phyloP scores from a whole-genome alignment of 768 basidiomycete species.

The Pholiota conissans region DNA sequence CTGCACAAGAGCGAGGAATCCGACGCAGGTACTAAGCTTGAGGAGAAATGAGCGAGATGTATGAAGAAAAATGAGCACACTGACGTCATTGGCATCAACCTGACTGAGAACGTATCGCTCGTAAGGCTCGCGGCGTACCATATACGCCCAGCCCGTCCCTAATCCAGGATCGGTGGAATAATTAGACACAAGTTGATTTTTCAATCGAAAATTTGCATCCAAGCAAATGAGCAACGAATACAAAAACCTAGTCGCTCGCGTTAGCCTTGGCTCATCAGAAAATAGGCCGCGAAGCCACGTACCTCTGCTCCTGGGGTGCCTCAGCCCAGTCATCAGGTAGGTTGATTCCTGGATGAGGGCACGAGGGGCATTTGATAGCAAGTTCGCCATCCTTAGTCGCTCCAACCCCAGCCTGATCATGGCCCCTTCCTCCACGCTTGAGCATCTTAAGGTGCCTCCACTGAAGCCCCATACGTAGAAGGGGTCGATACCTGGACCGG shows the following conservation, averaged over 20 bases:
- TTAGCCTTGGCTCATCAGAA: neutral
- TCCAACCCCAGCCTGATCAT: conserved; percentile 17
- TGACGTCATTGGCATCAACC: conserved; percentile 9
- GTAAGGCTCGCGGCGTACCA: conserved; percentile 5
- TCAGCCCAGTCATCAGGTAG: conserved; percentile 23
- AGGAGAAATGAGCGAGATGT: neutral
- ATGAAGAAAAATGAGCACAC: neutral
- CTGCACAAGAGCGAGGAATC: conserved; percentile 11
- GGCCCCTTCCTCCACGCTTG: conserved; percentile 23
- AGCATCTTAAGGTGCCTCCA: conserved; percentile 28
- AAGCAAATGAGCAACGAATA: conserved; percentile 8
- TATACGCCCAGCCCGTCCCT: too few relatives aligned
- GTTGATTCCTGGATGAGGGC: conserved; percentile 32
- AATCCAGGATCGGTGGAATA: conserved; percentile 12
- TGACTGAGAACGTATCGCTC: conserved; percentile 10
- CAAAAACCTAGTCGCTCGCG: conserved; percentile 8
- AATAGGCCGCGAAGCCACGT: neutral
- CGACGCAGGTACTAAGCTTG: conserved; percentile 16
- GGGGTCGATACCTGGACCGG: conserved; percentile 10
- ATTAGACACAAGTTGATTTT: conserved; percentile 11
- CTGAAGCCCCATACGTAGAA: conserved; percentile 11
- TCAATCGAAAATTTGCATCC: conserved; percentile 15
- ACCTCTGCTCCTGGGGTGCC: conserved; percentile 1
- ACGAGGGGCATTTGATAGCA: conserved; percentile 31
- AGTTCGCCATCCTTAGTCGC: conserved; percentile 23